Base-by-base conservation (phyloP, 805 yeast genomes). In the Monosporozyma unispora region DNA sequence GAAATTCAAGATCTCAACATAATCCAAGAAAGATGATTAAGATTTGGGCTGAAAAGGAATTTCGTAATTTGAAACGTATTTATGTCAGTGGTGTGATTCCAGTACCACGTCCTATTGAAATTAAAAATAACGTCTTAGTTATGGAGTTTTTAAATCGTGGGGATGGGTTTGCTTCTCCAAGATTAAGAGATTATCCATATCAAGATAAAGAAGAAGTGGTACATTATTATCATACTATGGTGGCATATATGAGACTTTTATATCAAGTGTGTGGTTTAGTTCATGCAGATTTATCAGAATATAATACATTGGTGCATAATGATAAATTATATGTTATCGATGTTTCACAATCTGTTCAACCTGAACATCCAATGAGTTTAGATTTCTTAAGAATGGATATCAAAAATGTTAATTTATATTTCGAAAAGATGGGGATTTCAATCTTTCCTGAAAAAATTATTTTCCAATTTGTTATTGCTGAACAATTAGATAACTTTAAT, bases 21-120 rank as follows among this genome's bases (percentile, higher is more conserved):
- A 93, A 93, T 62, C 98, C 98, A 9, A 76, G 99, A 61, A 91
- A 91, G 63, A 91, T 93, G 97, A 96, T 93, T 54, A 88, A 87
- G 66, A 77, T 90, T 22, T 93, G 99, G 99, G 98, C 99, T 0
- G 99, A 93, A 65, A 93, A 93, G 63, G 99, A 93, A 69, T 91
- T 90, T 57, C 71, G 99, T 49, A 93, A 93, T 63, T 74, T 93
- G 66, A 91, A 87, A 65, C 77, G 99, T 61, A 73, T 93, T 19
- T 71, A 84, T 64, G 63, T 76, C 44, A 76, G 81, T 50, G 96
- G 95, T 0, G 64, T 65, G 10, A 84, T 93, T 33, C 93, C 95
- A n/a, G 84, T 88, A 38, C 99, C 99, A 0, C 85, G 87, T 62
- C 99, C 99, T 0, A 68, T 88, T 12, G 96, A 87, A 56, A 75